Percentiles rank a stretch among this genome's conserved stretches.
Evolutionary conservation across 2,329 filamentous ascomycete species (phyloP).

Genomic region (Onygena corvina): DNA sequence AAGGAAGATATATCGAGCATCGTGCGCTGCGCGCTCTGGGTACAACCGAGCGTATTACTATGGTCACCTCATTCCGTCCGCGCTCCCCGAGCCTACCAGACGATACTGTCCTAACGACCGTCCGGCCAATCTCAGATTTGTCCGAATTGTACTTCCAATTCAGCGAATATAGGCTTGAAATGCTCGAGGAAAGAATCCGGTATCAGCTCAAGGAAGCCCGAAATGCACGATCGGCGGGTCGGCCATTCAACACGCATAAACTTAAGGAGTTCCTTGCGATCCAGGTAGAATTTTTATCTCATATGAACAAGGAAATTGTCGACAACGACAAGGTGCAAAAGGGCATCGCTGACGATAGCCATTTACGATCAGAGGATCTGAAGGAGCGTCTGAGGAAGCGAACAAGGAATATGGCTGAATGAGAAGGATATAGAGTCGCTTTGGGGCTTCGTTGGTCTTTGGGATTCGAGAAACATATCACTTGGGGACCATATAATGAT

Average conservation of each 20-base stretch:
- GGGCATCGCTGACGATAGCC: constrained; percentile 27
- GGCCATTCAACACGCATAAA: constrained; percentile 23
- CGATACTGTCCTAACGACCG: constrained; percentile 49
- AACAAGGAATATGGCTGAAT: constrained; percentile 10
- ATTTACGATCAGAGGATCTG: constrained; percentile 29
- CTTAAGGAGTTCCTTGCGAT: constrained; percentile 21
- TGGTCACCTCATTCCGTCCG: constrained; percentile 55
- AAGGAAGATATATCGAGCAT: constrained; percentile 56
- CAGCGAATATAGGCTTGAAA: constrained; percentile 50
- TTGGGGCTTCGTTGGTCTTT: neutral
- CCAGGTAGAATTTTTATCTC: constrained; percentile 24
- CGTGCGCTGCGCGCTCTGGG: constrained; percentile 49
- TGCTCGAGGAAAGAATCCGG: constrained; percentile 48
- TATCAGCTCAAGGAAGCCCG: constrained; percentile 31
- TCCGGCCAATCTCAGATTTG: constrained; percentile 47
- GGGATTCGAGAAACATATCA: neutral
- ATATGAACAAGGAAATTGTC: constrained; percentile 33
- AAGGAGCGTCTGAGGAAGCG: constrained; percentile 22
- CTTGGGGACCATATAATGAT: no score
- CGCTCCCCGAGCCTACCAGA: constrained; percentile 44
- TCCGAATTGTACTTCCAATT: constrained; percentile 50
- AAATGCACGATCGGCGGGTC: constrained; percentile 24
- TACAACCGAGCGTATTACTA: constrained; percentile 50
- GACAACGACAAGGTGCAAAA: constrained; percentile 30
- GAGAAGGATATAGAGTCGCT: neutral